Conservation (phyloP, 805 yeast species). For the Kodamaea nitidulidarum region DNA sequence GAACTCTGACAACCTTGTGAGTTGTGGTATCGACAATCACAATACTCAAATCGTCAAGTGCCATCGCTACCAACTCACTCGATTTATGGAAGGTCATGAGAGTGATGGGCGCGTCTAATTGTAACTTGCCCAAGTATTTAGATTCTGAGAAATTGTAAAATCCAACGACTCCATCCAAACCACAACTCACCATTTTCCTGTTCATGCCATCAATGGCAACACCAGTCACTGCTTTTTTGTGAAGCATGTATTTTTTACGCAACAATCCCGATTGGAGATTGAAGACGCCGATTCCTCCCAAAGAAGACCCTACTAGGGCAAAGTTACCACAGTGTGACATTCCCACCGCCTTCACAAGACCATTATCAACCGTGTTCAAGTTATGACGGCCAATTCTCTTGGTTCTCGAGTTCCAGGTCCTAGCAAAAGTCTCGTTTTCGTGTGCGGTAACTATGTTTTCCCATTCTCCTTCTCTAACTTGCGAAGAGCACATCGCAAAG, state of each 20-base stretch:
- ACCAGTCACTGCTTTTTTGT: conserved; percentile 82
- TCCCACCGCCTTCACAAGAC: conserved; percentile 67
- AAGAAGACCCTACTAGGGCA: conserved; percentile 82
- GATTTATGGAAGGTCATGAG: conserved; percentile 71
- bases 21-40: conserved; percentile 80
- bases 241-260: conserved; percentile 65
- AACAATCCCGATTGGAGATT: conserved; percentile 88
- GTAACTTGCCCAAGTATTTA: conserved; percentile 60
- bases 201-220: conserved; percentile 88
- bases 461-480: conserved; percentile 84
- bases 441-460: conserved; percentile 89
- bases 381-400: conserved; percentile 77
- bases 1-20: conserved; percentile 75
- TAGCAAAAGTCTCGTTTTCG: conserved; percentile 74
- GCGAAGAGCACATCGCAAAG: conserved; percentile 63
- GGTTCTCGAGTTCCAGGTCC: conserved; percentile 82
- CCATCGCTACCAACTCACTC: conserved; percentile 80
- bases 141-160: conserved; percentile 81
- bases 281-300: conserved; percentile 80
- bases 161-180: conserved; percentile 85
- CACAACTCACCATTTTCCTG: conserved; percentile 77
- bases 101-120: conserved; percentile 74
- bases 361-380: conserved; percentile 72
- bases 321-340: conserved; percentile 95
- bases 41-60: conserved; percentile 81